Conservation (phyloP, 2,329 filamentous ascomycete species). For the Monilinia fructigena region DNA sequence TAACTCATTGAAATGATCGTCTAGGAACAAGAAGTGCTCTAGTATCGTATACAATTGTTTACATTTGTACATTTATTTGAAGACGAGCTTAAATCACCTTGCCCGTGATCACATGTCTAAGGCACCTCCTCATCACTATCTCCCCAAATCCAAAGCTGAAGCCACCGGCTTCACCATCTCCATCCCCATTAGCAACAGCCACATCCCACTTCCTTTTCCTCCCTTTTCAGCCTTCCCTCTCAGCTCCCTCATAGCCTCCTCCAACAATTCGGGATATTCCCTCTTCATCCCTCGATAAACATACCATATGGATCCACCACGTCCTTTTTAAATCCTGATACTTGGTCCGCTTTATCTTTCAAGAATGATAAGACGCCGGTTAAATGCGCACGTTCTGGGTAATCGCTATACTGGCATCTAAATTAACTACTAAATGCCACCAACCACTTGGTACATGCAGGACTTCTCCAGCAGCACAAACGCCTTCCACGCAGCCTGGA, state of each 20-base stretch:
- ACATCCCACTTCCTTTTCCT: slow-evolving; percentile 87
- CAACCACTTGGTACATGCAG: slow-evolving; percentile 91
- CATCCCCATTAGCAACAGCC: slow-evolving; percentile 56
- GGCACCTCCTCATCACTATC: slow-evolving; percentile 51
- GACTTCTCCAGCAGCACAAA: slow-evolving; percentile 81
- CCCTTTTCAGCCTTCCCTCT: slow-evolving; percentile 58
- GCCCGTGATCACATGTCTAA: slow-evolving; percentile 24
- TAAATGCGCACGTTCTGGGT: slow-evolving; percentile 80
- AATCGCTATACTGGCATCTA: slow-evolving; percentile 79
- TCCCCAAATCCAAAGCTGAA: slow-evolving; percentile 67
- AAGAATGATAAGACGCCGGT: slow-evolving; percentile 76
- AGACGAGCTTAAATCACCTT: background rate
- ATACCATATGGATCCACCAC: slow-evolving; percentile 71
- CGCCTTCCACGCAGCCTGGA: slow-evolving; percentile 78
- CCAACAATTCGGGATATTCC: slow-evolving; percentile 64
- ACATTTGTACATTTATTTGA: background rate
- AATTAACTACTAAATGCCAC: slow-evolving; percentile 95
- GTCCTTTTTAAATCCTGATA: slow-evolving; percentile 77
- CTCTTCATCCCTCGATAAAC: slow-evolving; percentile 69
- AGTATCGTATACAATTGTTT: background rate
- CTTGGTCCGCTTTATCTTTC: slow-evolving; percentile 76
- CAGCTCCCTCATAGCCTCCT: slow-evolving; percentile 62
- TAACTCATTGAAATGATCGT: background rate
- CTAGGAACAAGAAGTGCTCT: background rate
- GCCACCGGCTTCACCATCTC: slow-evolving; percentile 44